phyloP scores from a whole-genome alignment of 2,329 filamentous ascomycete species.

The Acephala macrosclerotiorum region DNA sequence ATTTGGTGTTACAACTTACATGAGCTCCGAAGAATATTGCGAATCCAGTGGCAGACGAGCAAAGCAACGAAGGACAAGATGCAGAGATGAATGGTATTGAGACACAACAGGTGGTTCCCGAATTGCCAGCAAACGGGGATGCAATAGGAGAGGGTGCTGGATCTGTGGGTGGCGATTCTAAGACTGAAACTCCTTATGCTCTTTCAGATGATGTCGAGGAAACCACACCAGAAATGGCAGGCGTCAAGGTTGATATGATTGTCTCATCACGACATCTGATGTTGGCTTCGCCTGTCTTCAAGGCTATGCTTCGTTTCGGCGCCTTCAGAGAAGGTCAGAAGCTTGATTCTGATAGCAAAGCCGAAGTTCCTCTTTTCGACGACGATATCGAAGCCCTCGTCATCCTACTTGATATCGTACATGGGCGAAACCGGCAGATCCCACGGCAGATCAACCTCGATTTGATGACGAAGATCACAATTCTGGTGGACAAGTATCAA shows the following conservation, averaged over 20 bases:
- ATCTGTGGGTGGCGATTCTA: no score
- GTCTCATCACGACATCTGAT: slow-evolving; percentile 25
- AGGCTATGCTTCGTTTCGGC: slow-evolving; percentile 10
- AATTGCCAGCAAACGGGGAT: background rate
- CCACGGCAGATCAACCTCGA: slow-evolving; percentile 14
- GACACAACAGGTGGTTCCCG: background rate
- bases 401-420: slow-evolving; percentile 26
- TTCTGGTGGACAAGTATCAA: slow-evolving; percentile 26
- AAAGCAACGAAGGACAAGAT: background rate
- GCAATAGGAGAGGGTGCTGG: background rate
- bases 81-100: background rate
- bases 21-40: background rate
- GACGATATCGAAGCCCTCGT: slow-evolving; percentile 21
- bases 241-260: background rate
- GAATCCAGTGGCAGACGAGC: background rate
- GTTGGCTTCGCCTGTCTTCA: slow-evolving; percentile 20
- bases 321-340: slow-evolving; percentile 16
- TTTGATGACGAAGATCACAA: slow-evolving; percentile 10
- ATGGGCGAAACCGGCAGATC: slow-evolving; percentile 11
- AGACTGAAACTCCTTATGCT: background rate
- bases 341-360: slow-evolving; percentile 9
- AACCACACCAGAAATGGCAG: background rate
- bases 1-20: slow-evolving; percentile 5
- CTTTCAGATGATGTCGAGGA: background rate
- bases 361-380: slow-evolving; percentile 15